phyloP scores from a whole-genome alignment of 495 filamentous ascomycete genomes.

The Talaromyces liani region DNA sequence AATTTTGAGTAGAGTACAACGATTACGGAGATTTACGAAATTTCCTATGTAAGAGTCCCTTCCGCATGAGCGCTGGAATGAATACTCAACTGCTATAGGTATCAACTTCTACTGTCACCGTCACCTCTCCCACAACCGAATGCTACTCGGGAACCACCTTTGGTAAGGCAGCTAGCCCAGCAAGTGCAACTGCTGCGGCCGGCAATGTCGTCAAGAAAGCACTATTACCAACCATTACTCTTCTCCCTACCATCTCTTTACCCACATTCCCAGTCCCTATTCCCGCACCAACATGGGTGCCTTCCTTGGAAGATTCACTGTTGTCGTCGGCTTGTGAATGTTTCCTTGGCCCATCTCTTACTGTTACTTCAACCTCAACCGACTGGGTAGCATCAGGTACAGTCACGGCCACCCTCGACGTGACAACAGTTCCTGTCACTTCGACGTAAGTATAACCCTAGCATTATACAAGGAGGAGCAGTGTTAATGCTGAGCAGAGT shows the following conservation, averaged over 20 bases:
- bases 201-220: neutral
- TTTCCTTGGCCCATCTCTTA: conserved; percentile 4
- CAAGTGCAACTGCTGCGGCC: neutral
- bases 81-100: neutral
- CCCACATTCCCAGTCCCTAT: neutral
- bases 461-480: neutral
- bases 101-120: neutral
- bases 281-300: neutral
- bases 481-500: neutral
- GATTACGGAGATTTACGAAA: neutral
- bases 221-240: neutral
- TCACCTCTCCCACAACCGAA: conserved; percentile 7
- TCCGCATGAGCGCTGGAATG: neutral
- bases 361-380: conserved; percentile 4
- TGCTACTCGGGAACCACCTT: conserved; percentile 7
- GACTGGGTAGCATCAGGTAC: conserved; percentile 6
- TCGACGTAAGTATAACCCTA: neutral
- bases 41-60: neutral
- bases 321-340: conserved; percentile 9
- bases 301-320: neutral
- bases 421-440: conserved; percentile 2
- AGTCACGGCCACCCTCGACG: conserved; percentile 3
- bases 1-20: neutral
- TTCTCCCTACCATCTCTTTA: neutral
- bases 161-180: neutral